Evolutionary conservation across 108 stramenopile genomes (phyloP).

Genomic region (Tribonema minus): DNA sequence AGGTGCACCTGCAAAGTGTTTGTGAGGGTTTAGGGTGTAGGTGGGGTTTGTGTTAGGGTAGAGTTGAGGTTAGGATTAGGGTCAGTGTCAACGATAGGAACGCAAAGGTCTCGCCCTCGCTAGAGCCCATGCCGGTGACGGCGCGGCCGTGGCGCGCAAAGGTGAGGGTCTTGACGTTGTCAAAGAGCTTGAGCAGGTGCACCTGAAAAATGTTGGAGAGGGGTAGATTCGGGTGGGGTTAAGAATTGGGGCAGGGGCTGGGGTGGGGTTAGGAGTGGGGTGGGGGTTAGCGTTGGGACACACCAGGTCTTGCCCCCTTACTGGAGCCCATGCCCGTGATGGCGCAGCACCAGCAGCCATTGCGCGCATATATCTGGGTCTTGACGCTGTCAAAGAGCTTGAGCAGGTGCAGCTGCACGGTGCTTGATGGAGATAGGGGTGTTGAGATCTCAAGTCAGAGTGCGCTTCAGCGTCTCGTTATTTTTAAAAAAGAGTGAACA

Average conservation of each 20-base stretch:
- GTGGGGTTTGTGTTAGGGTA: too few relatives aligned
- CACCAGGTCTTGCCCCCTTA: constrained; percentile 61
- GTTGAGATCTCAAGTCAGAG: too few relatives aligned
- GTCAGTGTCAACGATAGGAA: too few relatives aligned
- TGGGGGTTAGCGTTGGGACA: too few relatives aligned
- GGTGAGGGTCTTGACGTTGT: constrained; percentile 61
- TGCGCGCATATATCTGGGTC: constrained; percentile 52
- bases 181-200: constrained; percentile 68
- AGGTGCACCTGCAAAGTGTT: constrained; percentile 62
- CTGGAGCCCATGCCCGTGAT: constrained; percentile 56
- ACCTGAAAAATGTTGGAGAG: constrained; percentile 57
- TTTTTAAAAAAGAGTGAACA: too few relatives aligned
- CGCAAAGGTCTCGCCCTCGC: constrained; percentile 61
- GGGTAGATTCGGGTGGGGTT: too few relatives aligned
- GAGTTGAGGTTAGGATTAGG: too few relatives aligned
- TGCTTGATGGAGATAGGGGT: too few relatives aligned
- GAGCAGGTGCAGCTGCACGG: constrained; percentile 62
- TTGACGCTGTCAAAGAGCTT: constrained; percentile 72
- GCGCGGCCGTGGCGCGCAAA: constrained; percentile 56
- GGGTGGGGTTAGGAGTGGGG: too few relatives aligned
- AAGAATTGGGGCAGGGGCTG: too few relatives aligned
- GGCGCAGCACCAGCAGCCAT: constrained; percentile 44
- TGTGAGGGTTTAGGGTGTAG: too few relatives aligned
- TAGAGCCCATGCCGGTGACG: constrained; percentile 56
- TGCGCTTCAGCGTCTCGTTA: too few relatives aligned